Base-by-base conservation (phyloP, 345 rosid species). In the Boechera divaricarpa region DNA sequence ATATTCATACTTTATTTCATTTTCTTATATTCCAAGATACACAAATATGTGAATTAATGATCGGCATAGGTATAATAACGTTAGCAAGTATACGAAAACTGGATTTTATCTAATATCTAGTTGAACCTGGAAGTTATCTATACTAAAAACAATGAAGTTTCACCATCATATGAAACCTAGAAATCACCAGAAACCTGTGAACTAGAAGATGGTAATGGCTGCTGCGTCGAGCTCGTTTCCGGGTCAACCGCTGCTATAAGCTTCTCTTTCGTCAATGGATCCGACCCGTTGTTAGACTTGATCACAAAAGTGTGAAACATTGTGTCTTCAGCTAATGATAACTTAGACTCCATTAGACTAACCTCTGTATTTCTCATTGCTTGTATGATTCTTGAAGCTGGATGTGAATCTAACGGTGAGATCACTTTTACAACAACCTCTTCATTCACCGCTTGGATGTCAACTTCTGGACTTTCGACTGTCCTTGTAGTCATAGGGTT, bases 251-350 rank as follows among this genome's bases (percentile, higher is more conserved):
- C 90, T 2, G 94, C 97, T 73, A 87, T 81, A 73, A 95, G 75
- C 82, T 88, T 90, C 79, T 95, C 99, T 85, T 84, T 95, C 9
- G 93, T 90, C 68, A 95, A 79, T 80, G 89, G 89, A 74, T 91
- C 93, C 0, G 90, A 81, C 55, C 85, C 90, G 45, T 84, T 71
- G 54, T 41, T 87, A 52, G 96, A 81, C 78, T 92, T 92, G 5
- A 95, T 58, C 68, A 92, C 91, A 75, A 92, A 95, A 15, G 90
- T 87, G 69, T 95, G 99, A 41, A 81, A 82, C 75, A 91, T 80
- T 0, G 87, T 83, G 59, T 86, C 93, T 32, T 89, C 86, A 15
- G 85, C 88, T 16, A 86, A 79, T 33, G 90, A 74, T 6, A 95
- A 85, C 54, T 89, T 90, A 0, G 98, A 89, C 68, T 92, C 98